Conservation (phyloP, 805 yeast species). For the Candida dajiaensis region DNA sequence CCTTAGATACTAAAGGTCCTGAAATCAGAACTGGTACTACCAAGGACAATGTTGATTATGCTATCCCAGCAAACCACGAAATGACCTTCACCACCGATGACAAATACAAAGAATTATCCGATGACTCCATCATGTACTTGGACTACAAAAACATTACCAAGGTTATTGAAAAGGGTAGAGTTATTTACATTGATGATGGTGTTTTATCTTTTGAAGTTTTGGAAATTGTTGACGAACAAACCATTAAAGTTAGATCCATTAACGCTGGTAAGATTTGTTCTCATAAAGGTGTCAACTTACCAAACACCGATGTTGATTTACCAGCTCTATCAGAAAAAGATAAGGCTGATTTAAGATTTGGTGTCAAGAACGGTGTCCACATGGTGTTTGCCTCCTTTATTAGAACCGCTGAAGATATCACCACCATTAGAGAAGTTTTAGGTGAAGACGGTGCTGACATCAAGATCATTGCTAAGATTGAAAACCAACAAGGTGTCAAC, state of each 20-base stretch:
- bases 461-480: constrained; percentile 96
- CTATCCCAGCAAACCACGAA: constrained; percentile 80
- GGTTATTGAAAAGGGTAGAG: constrained; percentile 82
- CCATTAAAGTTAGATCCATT: constrained; percentile 81
- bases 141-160: constrained; percentile 96
- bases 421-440: constrained; percentile 84
- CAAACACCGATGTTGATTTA: constrained; percentile 97
- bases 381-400: constrained; percentile 98
- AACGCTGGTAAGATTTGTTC: constrained; percentile 95
- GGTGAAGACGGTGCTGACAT: constrained; percentile 97
- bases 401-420: constrained; percentile 88
- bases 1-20: constrained; percentile 98
- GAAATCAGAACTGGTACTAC: constrained; percentile 99
- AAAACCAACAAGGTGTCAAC: constrained; percentile 99
- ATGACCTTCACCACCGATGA: constrained; percentile 93
- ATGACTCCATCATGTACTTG: constrained; percentile 77
- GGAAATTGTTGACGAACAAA: constrained; percentile 72
- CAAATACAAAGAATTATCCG: constrained; percentile 61
- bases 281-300: constrained; percentile 98
- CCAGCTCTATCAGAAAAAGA: constrained; percentile 98
- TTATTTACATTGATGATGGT: constrained; percentile 97
- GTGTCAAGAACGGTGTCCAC: constrained; percentile 96
- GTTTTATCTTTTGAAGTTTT: constrained; percentile 90
- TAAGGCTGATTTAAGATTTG: constrained; percentile 84
- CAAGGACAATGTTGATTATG: constrained; percentile 67